Base-by-base conservation (phyloP, 345 rosid species). In the Hibiscus tridactylites region DNA sequence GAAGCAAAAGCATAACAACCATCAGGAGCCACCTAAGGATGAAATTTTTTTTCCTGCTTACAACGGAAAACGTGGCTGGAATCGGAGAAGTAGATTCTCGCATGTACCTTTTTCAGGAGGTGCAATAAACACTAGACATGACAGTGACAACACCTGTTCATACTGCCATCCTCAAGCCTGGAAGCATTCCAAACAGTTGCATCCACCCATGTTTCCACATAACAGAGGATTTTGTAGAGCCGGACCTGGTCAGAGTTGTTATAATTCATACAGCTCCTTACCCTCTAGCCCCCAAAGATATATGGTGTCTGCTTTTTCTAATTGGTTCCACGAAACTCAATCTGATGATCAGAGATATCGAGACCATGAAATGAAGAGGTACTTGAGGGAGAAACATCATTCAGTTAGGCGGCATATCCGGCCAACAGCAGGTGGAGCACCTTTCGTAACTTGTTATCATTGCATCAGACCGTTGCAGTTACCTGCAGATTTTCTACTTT, bases 351-450 rank as follows among this genome's bases (percentile, higher is more conserved):
- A 73, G 77, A 85, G 85, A 70, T 78, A 75, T 70, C 79, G 83
- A 71, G 79, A 73, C 74, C 74, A 75, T 52, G 81, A 58, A 61
- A 56, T 73, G 74, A 84, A 77, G 77, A 87, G 72, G 77, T 76
- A 81, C 17, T 19, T 26, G 26, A 83, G 74, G 76, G 90, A 84
- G 76, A 81, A 81, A 79, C 81, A 71, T 76, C 77, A 73, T 57
- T 71, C 77, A 61, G 86, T 74, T 35, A 91, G 85, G 82, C 81
- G 89, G 68, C 89, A 84, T 78, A 65, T 87, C 75, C 82, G 88
- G 37, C 95, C 96, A 29, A 78, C 84, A 15, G 92, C 89, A 2
- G 98, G 96, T 67, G 98, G 91, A 4, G 96, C 95, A 6, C 98
- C 98, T 63, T 79, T 91, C 33, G 29, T 87, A 47, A 76, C 83